Evolutionary conservation across 352 stramenopile species (phyloP).

Genomic region (Phytophthora syringae): DNA sequence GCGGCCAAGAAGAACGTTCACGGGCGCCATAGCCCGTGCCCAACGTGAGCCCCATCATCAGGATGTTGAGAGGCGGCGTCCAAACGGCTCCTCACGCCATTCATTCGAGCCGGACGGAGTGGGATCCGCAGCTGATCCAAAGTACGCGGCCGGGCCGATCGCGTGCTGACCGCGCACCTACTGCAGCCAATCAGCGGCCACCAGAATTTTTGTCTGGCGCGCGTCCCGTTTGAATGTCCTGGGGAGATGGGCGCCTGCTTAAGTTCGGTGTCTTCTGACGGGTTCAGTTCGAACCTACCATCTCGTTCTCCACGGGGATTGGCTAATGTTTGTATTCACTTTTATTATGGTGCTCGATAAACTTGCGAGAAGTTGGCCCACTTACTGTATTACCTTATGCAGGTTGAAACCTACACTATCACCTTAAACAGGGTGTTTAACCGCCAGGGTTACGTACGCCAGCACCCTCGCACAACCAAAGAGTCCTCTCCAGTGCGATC

Average conservation of each 20-base stretch:
- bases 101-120: conserved; percentile 14
- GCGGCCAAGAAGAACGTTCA: conserved; percentile 44
- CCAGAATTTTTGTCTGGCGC: not conserved
- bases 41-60: conserved; percentile 16
- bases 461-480: conserved; percentile 11
- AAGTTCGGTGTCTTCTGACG: not conserved
- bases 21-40: conserved; percentile 13
- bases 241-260: not conserved
- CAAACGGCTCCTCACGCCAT: conserved; percentile 21
- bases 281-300: not conserved
- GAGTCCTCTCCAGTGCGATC: conserved; percentile 19
- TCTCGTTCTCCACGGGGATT: not conserved
- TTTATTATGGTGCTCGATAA: no score
- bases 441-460: conserved; percentile 2
- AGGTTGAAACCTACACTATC: no score
- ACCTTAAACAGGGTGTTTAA: not conserved
- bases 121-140: conserved; percentile 33
- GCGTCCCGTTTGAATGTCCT: not conserved
- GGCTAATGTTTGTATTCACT: not conserved
- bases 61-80: conserved; percentile 27
- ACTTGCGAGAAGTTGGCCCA: no score
- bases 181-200: conserved; percentile 14
- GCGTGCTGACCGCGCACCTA: conserved; percentile 21
- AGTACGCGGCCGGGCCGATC: conserved; percentile 25
- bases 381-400: no score